Percentiles rank a stretch among this genome's conserved stretches.
These are phyloP conservation scores for Porphyrellus cyaneotinctus DNA, from an alignment of 768 basidiomycete species.

Conservation along the genomic window DNA sequence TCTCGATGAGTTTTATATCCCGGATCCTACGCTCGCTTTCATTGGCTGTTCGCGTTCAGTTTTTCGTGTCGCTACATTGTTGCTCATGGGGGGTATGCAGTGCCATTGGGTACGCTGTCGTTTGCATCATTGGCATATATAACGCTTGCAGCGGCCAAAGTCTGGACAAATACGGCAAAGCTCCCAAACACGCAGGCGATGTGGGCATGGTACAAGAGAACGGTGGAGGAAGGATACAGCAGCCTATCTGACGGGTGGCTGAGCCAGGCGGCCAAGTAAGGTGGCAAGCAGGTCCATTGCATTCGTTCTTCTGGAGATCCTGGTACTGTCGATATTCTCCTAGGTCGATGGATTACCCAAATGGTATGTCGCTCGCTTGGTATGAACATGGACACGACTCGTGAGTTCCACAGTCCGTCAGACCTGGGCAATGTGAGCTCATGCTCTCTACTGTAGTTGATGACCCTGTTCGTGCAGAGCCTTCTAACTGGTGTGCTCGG, in stretches of 20 bases:
- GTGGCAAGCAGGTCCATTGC: constrained; percentile 17
- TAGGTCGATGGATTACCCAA: constrained; percentile 4
- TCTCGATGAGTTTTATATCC: constrained; percentile 11
- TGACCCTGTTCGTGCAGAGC: no score
- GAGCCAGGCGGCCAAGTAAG: constrained; percentile 12
- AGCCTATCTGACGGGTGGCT: constrained; percentile 10
- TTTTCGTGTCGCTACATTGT: neutral
- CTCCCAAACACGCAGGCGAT: neutral
- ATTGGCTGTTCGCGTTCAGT: neutral
- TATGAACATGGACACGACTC: neutral
- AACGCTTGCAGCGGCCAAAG: neutral
- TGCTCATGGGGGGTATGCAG: neutral
- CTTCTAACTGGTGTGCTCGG: no score
- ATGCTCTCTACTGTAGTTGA: no score
- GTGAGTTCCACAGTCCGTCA: neutral
- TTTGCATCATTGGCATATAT: neutral
- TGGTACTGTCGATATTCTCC: neutral
- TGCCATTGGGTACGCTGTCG: neutral
- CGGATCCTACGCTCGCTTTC: constrained; percentile 15
- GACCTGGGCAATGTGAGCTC: no score
- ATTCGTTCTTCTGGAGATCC: neutral
- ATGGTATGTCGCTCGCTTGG: neutral
- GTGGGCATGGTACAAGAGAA: neutral
- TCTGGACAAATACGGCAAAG: neutral
- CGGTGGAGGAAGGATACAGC: neutral